phyloP scores from a whole-genome alignment of 306 rosid species.

The Lagenaria siceraria region DNA sequence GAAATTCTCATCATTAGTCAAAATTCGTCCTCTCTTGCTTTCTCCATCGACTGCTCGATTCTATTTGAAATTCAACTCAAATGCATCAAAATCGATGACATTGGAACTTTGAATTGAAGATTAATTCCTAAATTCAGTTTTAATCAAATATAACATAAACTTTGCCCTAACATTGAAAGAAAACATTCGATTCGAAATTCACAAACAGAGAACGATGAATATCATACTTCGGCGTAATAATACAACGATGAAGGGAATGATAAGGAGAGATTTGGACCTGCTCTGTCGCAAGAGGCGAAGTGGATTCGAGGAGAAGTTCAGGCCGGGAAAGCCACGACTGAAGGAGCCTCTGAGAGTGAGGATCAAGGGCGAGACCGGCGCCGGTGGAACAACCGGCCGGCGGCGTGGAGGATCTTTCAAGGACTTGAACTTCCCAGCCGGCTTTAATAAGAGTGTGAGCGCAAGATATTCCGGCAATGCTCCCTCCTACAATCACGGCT shows the following conservation, averaged over 20 bases:
- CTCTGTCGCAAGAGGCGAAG: conserved; percentile 54
- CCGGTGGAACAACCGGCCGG: conserved; percentile 61
- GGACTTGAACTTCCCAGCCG: conserved; percentile 62
- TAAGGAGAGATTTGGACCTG: conserved; percentile 24
- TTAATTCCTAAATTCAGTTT: neutral
- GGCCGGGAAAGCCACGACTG: conserved; percentile 47
- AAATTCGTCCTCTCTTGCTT: conserved; percentile 29
- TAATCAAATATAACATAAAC: neutral
- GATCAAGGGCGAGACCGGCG: conserved; percentile 75
- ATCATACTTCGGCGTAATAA: neutral
- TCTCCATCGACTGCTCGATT: conserved; percentile 47
- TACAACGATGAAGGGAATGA: neutral
- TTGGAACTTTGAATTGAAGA: neutral
- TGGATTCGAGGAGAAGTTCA: conserved; percentile 23
- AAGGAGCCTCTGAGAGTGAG: conserved; percentile 42
- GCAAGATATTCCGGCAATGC: conserved; percentile 61
- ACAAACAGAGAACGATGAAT: neutral
- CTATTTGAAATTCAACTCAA: conserved; percentile 17
- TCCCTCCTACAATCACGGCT: conserved; percentile 68
- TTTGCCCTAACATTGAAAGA: neutral
- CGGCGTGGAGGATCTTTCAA: conserved; percentile 46
- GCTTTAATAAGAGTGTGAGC: conserved; percentile 50
- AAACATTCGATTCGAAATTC: neutral
- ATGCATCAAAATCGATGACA: neutral
- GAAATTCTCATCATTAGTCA: conserved; percentile 54